Conservation (phyloP, 306 rosid species). For the Gastrolobium bilobum region DNA sequence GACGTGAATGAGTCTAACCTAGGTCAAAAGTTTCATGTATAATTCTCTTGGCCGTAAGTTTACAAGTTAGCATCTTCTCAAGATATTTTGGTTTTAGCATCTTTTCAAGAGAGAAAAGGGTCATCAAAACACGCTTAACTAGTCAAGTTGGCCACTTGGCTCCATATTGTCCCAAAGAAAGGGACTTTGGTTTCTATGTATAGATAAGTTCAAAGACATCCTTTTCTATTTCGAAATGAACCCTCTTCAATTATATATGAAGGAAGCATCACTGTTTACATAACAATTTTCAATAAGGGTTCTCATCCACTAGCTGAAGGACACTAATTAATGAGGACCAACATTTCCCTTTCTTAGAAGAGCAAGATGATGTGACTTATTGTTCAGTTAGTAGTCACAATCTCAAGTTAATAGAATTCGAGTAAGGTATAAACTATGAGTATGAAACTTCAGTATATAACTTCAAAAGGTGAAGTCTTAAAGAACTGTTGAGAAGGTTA, state of each 20-base stretch:
- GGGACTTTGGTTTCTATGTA: not conserved
- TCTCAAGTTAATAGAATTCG: not conserved
- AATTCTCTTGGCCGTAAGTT: not conserved
- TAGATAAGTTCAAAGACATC: not conserved
- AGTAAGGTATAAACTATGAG: not conserved
- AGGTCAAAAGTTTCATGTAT: not conserved
- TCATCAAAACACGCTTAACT: not conserved
- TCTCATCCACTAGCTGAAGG: not conserved
- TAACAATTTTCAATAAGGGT: not conserved
- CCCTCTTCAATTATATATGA: not conserved
- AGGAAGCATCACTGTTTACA: not conserved
- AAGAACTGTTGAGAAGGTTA: slow-evolving; percentile 2
- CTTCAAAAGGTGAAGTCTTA: not conserved
- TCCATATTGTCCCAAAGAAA: not conserved
- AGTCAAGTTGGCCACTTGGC: slow-evolving; percentile 28
- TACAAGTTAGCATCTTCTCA: not conserved
- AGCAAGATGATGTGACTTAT: not conserved
- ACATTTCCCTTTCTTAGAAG: not conserved
- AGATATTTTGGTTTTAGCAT: not conserved
- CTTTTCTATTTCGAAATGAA: not conserved
- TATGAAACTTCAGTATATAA: not conserved
- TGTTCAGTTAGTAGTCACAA: not conserved
- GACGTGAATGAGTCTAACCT: too few relatives aligned
- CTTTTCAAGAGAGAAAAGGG: slow-evolving; percentile 10
- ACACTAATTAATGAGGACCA: not conserved